Evolutionary conservation across 768 basidiomycete genomes (phyloP), one percentile per base, ranked within the genome.

Genomic region (Cyathus striatus): DNA sequence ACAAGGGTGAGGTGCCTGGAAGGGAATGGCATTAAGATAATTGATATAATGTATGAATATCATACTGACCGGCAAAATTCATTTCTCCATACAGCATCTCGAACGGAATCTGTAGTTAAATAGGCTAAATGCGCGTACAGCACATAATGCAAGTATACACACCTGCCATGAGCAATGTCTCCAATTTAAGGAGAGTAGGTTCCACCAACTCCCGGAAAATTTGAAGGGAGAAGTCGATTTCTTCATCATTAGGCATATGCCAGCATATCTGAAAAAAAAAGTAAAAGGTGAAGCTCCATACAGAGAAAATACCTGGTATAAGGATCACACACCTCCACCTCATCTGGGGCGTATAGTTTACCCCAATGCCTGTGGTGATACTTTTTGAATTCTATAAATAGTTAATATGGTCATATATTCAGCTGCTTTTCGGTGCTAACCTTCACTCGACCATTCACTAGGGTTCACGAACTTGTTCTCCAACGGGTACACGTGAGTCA

Each of bases 391-490:
- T 86, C 88, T 88, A 51, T 9, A 21, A 45, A 14, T 27, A 22
- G 46, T 33, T 30, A 40, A 26, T 6, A 20, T 16, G 17, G 21
- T 43, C 16, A 17, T 23, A 18, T 20, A 20, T 3, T 34, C 20
- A 22, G 16, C 24, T 17, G 17, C 9, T n/a, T n/a, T n/a, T n/a
- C n/a, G n/a, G n/a, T 3, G 43, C 64, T 33, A 44, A 89, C 90
- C 83, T 55, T 81, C 69, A 49, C 81, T 83, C 1, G 72, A 58
- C 84, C 88, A 88, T 49, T 87, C 84, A 4, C 81, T 76, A 0
- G 78, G 73, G 49, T 93, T 91, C 26, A 87, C 80, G 49, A 90
- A 90, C 49, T 78, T 81, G 57, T 86, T 85, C 54, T 95, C 90
- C 41, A 79, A 59, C 3, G 88, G 82, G 62, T 90, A 92, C 1